Conservation (phyloP, 352 stramenopile genomes). For the Globisporangium uncinulatum region DNA sequence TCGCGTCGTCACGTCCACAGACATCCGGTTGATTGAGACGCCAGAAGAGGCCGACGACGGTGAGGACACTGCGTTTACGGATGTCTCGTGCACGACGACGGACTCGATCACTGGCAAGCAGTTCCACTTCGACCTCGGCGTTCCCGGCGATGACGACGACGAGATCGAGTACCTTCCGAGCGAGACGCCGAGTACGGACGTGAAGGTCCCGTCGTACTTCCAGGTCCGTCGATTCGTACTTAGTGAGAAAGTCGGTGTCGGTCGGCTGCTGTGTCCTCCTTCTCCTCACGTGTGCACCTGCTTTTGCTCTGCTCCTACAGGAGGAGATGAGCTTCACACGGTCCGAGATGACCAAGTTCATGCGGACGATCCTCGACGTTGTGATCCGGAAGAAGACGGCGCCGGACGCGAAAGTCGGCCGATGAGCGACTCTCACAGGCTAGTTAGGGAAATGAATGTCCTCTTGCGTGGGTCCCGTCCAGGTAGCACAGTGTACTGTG, state of each 20-base stretch:
- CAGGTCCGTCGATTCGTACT: conserved; percentile 26
- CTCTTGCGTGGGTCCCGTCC: conserved; percentile 1
- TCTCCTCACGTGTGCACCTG: neutral
- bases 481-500: neutral
- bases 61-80: conserved; percentile 42
- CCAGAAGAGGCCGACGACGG: conserved; percentile 41
- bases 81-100: conserved; percentile 59
- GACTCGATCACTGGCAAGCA: conserved; percentile 61
- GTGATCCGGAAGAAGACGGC: conserved; percentile 71
- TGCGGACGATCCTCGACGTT: conserved; percentile 73
- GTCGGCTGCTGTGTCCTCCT: neutral
- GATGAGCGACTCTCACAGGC: conserved; percentile 6
- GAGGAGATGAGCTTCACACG: conserved; percentile 80
- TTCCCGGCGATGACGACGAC: conserved; percentile 50
- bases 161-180: conserved; percentile 80
- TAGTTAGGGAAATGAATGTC: conserved; percentile 14
- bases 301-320: conserved; percentile 15
- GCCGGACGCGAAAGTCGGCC: conserved; percentile 13
- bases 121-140: conserved; percentile 74
- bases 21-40: conserved; percentile 69
- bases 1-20: conserved; percentile 64
- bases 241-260: neutral
- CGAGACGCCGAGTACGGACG: conserved; percentile 39
- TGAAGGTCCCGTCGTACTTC: conserved; percentile 70
- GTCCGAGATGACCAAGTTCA: conserved; percentile 80